These are phyloP conservation scores for Lenwebbia sp. DNA, from an alignment of 345 rosid genomes.

Conservation along the genomic window DNA sequence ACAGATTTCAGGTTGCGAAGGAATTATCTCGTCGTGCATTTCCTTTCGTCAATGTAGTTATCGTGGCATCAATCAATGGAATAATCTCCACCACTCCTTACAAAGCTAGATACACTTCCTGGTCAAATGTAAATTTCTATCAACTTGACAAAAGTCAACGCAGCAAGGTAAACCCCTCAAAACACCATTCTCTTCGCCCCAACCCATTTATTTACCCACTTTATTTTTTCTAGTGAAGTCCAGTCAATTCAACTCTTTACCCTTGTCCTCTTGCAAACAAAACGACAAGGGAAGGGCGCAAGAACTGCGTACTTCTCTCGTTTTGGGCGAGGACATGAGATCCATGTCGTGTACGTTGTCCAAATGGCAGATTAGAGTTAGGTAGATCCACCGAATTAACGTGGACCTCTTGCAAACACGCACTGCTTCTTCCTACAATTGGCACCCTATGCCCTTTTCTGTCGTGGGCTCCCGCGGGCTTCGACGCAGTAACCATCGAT, in stretches of 20 bases:
- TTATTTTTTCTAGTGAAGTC: background rate
- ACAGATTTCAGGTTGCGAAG: background rate
- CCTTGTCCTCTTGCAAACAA: background rate
- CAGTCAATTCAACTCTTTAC: background rate
- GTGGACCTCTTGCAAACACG: background rate
- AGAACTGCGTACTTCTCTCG: background rate
- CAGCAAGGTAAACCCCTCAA: background rate
- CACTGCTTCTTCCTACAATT: background rate
- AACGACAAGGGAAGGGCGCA: background rate
- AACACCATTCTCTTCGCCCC: background rate
- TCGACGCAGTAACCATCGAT: rapidly evolving
- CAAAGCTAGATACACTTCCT: background rate
- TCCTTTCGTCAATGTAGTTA: background rate
- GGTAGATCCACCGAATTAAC: background rate
- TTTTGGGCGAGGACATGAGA: background rate
- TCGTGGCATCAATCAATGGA: background rate
- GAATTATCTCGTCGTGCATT: background rate
- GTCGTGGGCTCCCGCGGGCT: background rate
- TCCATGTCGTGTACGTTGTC: background rate
- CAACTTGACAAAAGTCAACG: background rate
- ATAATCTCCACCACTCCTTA: background rate
- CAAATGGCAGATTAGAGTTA: background rate
- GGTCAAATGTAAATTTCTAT: background rate
- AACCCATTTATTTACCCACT: background rate
- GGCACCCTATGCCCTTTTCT: background rate